Percentiles rank a stretch among this genome's conserved stretches.
Evolutionary conservation across 352 stramenopile genomes (phyloP).

Genomic region (Sclerospora graminicola): DNA sequence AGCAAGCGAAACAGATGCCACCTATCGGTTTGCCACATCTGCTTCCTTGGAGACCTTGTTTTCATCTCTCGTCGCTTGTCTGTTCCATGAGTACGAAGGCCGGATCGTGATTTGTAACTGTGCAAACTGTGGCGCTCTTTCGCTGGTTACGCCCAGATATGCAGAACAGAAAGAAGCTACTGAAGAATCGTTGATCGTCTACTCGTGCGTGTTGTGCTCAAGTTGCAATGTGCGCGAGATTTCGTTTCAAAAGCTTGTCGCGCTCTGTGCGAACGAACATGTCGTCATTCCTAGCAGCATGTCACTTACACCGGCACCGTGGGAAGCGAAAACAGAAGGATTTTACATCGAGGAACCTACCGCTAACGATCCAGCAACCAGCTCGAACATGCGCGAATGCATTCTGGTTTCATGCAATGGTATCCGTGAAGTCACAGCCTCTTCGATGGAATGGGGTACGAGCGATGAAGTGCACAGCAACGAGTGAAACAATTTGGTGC

Average conservation of each 20-base stretch:
- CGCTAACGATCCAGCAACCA: constrained; percentile 18
- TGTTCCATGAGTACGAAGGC: constrained; percentile 37
- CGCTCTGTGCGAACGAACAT: constrained; percentile 35
- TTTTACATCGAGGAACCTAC: constrained; percentile 52
- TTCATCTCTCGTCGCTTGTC: constrained; percentile 23
- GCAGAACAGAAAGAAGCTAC: constrained; percentile 6
- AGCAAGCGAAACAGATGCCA: constrained; percentile 23
- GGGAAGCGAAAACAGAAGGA: constrained; percentile 27
- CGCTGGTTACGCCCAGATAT: constrained; percentile 40
- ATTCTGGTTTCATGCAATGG: constrained; percentile 42
- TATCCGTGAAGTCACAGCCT: constrained; percentile 35
- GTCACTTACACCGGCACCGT: constrained; percentile 16
- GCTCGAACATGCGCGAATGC: constrained; percentile 26
- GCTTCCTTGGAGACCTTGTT: constrained; percentile 31
- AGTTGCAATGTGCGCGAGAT: constrained; percentile 67
- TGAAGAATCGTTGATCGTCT: constrained; percentile 30
- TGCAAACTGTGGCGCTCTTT: constrained; percentile 47
- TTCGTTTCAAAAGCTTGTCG: constrained; percentile 42
- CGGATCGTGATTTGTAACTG: constrained; percentile 39
- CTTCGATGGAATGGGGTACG: constrained; percentile 1
- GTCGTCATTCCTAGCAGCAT: constrained; percentile 31
- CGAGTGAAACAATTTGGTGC: constrained; percentile 28
- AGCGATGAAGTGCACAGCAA: constrained; percentile 26
- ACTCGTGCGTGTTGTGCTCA: constrained; percentile 54
- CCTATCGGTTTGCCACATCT: constrained; percentile 45